Conservation (phyloP, 345 rosid species). For the Eutrema japonicum region DNA sequence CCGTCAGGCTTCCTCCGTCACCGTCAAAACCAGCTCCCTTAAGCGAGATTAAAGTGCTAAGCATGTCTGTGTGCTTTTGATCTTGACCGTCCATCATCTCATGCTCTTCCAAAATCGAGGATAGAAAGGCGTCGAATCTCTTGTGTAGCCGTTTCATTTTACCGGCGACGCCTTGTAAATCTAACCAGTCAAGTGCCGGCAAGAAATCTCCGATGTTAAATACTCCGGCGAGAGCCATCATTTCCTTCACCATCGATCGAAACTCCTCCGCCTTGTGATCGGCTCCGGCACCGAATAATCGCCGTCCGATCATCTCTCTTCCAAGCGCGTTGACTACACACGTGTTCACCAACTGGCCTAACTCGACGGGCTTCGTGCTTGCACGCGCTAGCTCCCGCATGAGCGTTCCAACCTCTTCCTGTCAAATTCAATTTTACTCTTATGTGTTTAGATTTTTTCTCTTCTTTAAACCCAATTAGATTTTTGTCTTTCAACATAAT, state of each 20-base stretch:
- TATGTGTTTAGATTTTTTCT: too few species aligned
- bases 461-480: too few species aligned
- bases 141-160: conserved; percentile 91
- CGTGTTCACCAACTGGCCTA: conserved; percentile 67
- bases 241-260: conserved; percentile 86
- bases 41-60: conserved; percentile 67
- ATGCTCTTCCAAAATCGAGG: conserved; percentile 66
- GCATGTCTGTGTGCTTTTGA: conserved; percentile 50
- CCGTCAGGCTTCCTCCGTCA: conserved; percentile 62
- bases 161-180: conserved; percentile 75
- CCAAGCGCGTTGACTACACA: conserved; percentile 80
- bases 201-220: conserved; percentile 87
- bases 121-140: conserved; percentile 70
- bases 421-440: background rate
- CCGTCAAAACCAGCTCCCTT: conserved; percentile 52
- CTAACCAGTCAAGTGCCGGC: conserved; percentile 79
- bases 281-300: conserved; percentile 61
- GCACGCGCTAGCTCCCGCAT: conserved; percentile 51
- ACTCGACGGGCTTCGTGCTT: conserved; percentile 45
- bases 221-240: conserved; percentile 81
- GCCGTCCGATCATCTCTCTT: conserved; percentile 74
- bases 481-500: background rate
- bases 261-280: conserved; percentile 84
- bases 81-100: conserved; percentile 40
- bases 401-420: conserved; percentile 69